Base-by-base conservation (phyloP, 208 protist genomes). In the Trypanosoma mega region DNA sequence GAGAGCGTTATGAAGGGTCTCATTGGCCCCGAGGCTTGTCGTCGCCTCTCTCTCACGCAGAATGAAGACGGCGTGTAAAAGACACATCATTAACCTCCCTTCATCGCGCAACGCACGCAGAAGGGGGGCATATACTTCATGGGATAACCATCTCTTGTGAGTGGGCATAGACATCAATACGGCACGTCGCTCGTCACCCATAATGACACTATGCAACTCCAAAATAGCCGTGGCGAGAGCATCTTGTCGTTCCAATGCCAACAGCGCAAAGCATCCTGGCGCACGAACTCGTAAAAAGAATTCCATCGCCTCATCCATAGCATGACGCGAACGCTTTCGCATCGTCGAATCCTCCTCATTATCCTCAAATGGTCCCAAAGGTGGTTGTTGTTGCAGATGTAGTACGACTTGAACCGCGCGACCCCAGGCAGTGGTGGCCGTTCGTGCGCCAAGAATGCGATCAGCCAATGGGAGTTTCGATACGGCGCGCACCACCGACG, bases 271-370 rank as follows among this genome's bases (percentile, higher is more conserved):
- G 51, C 86, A 86, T 44, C 72, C 87, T 14, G 69, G 47, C 54
- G 90, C 73, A 54, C 82, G 88, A 2, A 81, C 21, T 8, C 73
- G 36, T 23, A 63, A 53, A 62, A 93, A 93, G 44, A 72, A 66
- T 30, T 68, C 52, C 14, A n/a, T 30, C 14, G 39, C 23, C 48
- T 68, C 72, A 12, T 27, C 20, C 20, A 21, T 39, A 14, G 7
- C 16, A 51, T 60, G 46, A 20, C 12, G 18, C 1, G 3, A 8
- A 9, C 43, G 20, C 3, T 58, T 11, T 37, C 7, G 1, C 33
- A 31, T 34, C 2, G 31, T 18, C 21, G 64, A 18, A 6, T 48
- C 36, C 29, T 69, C 63, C 12, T 52, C 24, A 29, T 71, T 39
- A n/a, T 70, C 63, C 45, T 62, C 63, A 14, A 52, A 36, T 50